A percentile compares a stretch with the other conserved stretches of the same genome.
phyloP scores from a whole-genome alignment of 2,329 filamentous ascomycete species.

The Pestalotiopsis sp. region DNA sequence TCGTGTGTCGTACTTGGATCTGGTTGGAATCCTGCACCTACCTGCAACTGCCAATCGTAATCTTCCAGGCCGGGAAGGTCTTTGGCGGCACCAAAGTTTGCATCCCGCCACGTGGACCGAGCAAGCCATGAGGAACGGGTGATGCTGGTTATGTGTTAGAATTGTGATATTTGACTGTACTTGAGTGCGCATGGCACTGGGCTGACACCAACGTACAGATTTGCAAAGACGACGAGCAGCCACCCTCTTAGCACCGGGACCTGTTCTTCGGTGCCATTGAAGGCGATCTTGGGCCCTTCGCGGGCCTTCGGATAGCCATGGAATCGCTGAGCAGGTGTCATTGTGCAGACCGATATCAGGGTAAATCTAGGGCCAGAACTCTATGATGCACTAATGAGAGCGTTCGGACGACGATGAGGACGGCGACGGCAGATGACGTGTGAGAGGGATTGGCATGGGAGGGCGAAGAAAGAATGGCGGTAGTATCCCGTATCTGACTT shows the following conservation, averaged over 20 bases:
- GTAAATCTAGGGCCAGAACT: neutral
- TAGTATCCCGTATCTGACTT: neutral
- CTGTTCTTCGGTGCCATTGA: slow-evolving; percentile 52
- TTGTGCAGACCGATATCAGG: neutral
- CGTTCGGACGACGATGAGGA: neutral
- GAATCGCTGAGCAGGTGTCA: slow-evolving; percentile 28
- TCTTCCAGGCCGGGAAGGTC: slow-evolving; percentile 47
- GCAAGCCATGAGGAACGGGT: slow-evolving; percentile 64
- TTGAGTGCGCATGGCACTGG: neutral
- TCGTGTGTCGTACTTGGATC: neutral
- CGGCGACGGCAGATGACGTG: neutral
- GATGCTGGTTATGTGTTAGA: slow-evolving; percentile 46
- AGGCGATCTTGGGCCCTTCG: slow-evolving; percentile 37
- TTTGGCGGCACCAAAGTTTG: slow-evolving; percentile 53
- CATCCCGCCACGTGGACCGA: slow-evolving; percentile 70
- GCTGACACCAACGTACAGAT: slow-evolving; percentile 51
- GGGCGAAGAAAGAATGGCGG: neutral
- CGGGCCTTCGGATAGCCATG: slow-evolving; percentile 30
- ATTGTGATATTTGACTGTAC: neutral
- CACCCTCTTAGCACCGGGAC: slow-evolving; percentile 74
- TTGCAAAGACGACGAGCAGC: slow-evolving; percentile 62
- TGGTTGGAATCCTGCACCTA: slow-evolving; percentile 32
- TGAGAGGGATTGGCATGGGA: neutral
- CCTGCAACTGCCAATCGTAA: slow-evolving; percentile 51
- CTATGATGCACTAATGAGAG: neutral